phyloP scores from a whole-genome alignment of 805 yeast genomes.

The Kodamaea restingae region DNA sequence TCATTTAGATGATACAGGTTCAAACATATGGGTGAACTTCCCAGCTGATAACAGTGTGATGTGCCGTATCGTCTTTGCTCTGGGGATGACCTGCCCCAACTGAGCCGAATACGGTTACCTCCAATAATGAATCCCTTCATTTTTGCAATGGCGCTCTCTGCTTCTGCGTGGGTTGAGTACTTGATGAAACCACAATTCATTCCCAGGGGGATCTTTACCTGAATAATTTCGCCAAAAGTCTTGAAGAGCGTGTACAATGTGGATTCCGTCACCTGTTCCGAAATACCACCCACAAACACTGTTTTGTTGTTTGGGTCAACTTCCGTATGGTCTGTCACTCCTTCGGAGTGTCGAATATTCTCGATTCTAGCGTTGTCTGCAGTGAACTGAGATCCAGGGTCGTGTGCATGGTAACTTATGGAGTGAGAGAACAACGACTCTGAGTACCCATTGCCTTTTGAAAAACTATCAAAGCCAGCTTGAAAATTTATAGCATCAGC shows the following conservation, averaged over 20 bases:
- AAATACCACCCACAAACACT: constrained; percentile 73
- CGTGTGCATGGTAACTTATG: too few species aligned
- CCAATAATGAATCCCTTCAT: constrained; percentile 92
- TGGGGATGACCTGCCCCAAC: constrained; percentile 71
- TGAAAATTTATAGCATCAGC: too few species aligned
- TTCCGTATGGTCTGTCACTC: neutral
- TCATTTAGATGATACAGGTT: neutral
- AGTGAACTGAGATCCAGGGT: too few species aligned
- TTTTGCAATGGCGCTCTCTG: constrained; percentile 78
- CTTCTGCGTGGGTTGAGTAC: constrained; percentile 69
- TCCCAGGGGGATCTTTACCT: constrained; percentile 73
- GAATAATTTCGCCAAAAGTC: constrained; percentile 68
- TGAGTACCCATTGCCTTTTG: neutral
- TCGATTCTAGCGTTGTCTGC: too few species aligned
- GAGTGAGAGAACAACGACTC: neutral
- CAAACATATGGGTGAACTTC: neutral
- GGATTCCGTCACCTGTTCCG: constrained; percentile 58
- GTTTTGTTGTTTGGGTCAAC: constrained; percentile 65
- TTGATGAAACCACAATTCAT: constrained; percentile 89
- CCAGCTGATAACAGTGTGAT: neutral
- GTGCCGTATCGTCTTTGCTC: constrained; percentile 19
- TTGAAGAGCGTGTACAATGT: constrained; percentile 59
- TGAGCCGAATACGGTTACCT: constrained; percentile 73
- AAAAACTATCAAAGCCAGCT: too few species aligned
- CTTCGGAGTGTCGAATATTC: neutral